phyloP scores from a whole-genome alignment of 1,284 basidiomycete genomes.

The Exobasidium rhododendri region DNA sequence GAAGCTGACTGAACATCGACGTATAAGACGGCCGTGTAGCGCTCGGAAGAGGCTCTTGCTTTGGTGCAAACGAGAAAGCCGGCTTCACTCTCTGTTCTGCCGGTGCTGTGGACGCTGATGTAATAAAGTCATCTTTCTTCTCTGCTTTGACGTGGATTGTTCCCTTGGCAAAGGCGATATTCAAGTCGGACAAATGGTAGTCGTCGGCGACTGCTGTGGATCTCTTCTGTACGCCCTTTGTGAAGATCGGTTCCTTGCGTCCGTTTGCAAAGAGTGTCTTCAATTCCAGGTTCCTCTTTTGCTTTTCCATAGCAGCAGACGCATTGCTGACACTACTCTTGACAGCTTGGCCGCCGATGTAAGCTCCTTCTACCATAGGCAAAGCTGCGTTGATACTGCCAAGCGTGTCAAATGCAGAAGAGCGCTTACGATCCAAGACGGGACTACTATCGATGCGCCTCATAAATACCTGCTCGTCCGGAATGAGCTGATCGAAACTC shows the following conservation, averaged over 20 bases:
- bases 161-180: constrained; percentile 43
- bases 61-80: background rate
- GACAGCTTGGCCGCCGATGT: no score
- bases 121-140: constrained; percentile 10
- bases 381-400: background rate
- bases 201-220: constrained; percentile 23
- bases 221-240: background rate
- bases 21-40: background rate
- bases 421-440: background rate
- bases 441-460: background rate
- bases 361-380: no score
- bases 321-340: no score
- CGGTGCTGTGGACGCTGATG: background rate
- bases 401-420: background rate
- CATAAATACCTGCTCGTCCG: background rate
- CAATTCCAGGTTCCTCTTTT: background rate
- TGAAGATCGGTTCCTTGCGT: constrained; percentile 1
- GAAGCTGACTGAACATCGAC: no score
- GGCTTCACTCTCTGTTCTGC: background rate
- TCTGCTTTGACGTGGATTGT: constrained; percentile 23
- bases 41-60: background rate
- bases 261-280: background rate
- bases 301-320: background rate
- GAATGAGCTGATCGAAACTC: constrained; percentile 58
- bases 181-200: constrained; percentile 29